phyloP scores from a whole-genome alignment of 768 basidiomycete genomes.

The Rhodocollybia butyracea region DNA sequence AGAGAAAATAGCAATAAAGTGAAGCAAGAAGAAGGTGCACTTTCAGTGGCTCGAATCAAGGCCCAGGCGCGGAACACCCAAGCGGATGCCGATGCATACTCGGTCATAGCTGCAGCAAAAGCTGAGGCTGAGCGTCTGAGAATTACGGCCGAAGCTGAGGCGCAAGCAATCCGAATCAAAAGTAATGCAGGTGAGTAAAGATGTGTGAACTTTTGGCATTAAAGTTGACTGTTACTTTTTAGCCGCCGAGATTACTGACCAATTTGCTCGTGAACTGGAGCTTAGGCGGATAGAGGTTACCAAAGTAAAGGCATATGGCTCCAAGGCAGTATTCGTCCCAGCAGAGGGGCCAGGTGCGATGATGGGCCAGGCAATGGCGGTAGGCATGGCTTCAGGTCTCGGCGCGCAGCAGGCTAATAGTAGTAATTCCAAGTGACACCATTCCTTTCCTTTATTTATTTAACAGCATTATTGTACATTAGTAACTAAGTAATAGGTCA shows the following conservation, averaged over 20 bases:
- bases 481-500: too few relatives aligned
- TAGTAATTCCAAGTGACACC: too few relatives aligned
- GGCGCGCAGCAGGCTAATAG: conserved; percentile 34
- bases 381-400: conserved; percentile 70
- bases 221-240: too few relatives aligned
- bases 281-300: conserved; percentile 62
- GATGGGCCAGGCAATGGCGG: conserved; percentile 58
- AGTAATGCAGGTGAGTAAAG: conserved; percentile 69
- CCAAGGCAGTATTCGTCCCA: conserved; percentile 70
- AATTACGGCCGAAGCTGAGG: conserved; percentile 54
- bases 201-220: too few relatives aligned
- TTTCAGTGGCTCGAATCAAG: conserved; percentile 75
- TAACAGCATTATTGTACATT: too few relatives aligned
- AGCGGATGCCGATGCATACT: conserved; percentile 76
- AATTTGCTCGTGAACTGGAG: conserved; percentile 77
- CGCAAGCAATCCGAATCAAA: conserved; percentile 62
- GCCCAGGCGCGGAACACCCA: conserved; percentile 64
- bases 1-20: conserved; percentile 86
- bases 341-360: conserved; percentile 54
- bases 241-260: conserved; percentile 52
- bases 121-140: conserved; percentile 55
- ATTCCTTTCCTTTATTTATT: background rate
- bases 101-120: conserved; percentile 68
- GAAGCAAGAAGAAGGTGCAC: conserved; percentile 79
- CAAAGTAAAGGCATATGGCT: conserved; percentile 63